phyloP scores from a whole-genome alignment of 768 basidiomycete species.

The Mycena latifolia region DNA sequence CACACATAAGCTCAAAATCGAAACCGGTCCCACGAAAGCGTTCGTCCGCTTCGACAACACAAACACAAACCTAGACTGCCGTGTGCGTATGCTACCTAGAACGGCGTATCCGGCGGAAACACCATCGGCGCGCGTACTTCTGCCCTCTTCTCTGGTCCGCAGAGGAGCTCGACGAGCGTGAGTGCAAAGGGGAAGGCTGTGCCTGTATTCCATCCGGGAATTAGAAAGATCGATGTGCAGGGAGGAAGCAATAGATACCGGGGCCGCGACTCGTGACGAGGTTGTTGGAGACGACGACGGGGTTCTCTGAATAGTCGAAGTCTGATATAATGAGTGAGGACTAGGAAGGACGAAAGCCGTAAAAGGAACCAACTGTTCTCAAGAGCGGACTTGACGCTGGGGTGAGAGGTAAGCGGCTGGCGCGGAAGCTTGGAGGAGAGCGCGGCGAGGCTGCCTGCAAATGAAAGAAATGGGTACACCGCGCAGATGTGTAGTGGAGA shows the following conservation, averaged over 20 bases:
- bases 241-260: no score
- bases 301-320: conserved; percentile 80
- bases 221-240: no score
- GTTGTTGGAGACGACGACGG: conserved; percentile 79
- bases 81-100: no score
- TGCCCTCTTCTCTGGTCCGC: conserved; percentile 70
- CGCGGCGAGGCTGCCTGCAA: conserved; percentile 76
- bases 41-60: no score
- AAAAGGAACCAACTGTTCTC: conserved; percentile 44
- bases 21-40: no score
- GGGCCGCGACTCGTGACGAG: conserved; percentile 78
- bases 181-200: conserved; percentile 85
- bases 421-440: conserved; percentile 68
- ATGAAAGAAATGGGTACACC: background rate
- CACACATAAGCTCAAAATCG: no score
- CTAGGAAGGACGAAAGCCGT: background rate
- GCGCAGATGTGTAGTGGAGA: no score
- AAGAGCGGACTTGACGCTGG: conserved; percentile 73
- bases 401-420: conserved; percentile 84
- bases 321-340: conserved; percentile 41
- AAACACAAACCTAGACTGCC: no score
- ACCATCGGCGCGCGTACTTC: conserved; percentile 78
- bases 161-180: conserved; percentile 78
- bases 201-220: conserved; percentile 51
- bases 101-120: conserved; percentile 67